These are phyloP conservation scores for Delphinella strobiligena DNA, from an alignment of 2,329 filamentous ascomycete species.

Conservation along the genomic window DNA sequence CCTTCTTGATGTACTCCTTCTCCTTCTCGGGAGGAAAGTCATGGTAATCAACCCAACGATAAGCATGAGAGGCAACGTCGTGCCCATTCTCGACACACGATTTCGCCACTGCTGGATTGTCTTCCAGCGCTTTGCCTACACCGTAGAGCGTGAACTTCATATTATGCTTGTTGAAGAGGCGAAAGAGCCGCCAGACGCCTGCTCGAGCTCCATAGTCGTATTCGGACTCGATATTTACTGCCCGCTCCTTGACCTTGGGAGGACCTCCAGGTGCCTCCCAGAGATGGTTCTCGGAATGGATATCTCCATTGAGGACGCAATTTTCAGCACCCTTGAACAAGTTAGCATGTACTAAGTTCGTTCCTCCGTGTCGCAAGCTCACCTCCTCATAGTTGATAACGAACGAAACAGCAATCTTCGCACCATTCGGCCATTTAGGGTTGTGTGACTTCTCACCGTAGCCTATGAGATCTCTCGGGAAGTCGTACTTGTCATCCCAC, in stretches of 20 bases:
- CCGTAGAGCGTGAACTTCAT: slow-evolving; percentile 42
- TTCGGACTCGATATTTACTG: slow-evolving; percentile 35
- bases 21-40: slow-evolving; percentile 34
- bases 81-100: slow-evolving; percentile 38
- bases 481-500: slow-evolving; percentile 9
- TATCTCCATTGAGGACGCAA: slow-evolving; percentile 27
- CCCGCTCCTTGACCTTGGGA: slow-evolving; percentile 17
- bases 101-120: slow-evolving; percentile 36
- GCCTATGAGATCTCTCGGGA: slow-evolving; percentile 18
- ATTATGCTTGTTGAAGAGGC: slow-evolving; percentile 35
- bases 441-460: slow-evolving; percentile 15
- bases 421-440: slow-evolving; percentile 29
- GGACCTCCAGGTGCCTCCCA: slow-evolving; percentile 21
- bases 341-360: not conserved
- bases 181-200: slow-evolving; percentile 39
- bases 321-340: slow-evolving; percentile 24
- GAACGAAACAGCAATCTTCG: slow-evolving; percentile 34
- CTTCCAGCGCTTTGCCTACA: slow-evolving; percentile 36
- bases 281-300: slow-evolving; percentile 25
- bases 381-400: slow-evolving; percentile 35
- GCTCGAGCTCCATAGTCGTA: slow-evolving; percentile 40
- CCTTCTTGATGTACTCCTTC: slow-evolving; percentile 35
- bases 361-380: not conserved
- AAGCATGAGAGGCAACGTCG: slow-evolving; percentile 39
- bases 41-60: slow-evolving; percentile 41